Percentiles rank a stretch among this genome's conserved stretches.
Evolutionary conservation across 2,329 filamentous ascomycete species (phyloP).

Genomic region (Cercospora sp.): DNA sequence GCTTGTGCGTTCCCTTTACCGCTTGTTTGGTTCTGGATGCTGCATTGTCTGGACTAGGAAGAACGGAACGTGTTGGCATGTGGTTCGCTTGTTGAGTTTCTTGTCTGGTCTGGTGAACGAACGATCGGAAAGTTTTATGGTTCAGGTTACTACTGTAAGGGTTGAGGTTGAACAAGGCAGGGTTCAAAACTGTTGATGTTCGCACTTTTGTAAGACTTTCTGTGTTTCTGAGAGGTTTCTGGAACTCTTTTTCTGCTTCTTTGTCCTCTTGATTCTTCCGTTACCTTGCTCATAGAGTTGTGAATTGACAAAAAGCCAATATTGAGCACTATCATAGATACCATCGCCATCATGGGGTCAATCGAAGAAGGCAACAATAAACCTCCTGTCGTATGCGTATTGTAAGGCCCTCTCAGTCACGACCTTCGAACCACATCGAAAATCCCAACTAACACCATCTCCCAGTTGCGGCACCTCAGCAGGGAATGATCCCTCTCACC

Average conservation of each 20-base stretch:
- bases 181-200: not conserved
- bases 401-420: conserved; percentile 52
- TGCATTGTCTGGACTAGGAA: not conserved
- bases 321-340: too few species aligned
- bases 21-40: not conserved
- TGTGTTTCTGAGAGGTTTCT: not conserved
- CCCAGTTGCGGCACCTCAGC: conserved; percentile 74
- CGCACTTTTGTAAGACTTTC: not conserved
- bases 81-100: not conserved
- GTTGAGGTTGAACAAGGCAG: not conserved
- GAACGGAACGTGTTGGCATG: not conserved
- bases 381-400: conserved; percentile 78
- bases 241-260: not conserved
- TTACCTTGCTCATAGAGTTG: not conserved
- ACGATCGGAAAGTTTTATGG: not conserved
- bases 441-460: not conserved
- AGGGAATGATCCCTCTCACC: conserved; percentile 72
- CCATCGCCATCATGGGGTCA: conserved; percentile 8
- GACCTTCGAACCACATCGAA: too few species aligned
- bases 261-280: not conserved
- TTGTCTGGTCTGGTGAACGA: not conserved
- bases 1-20: not conserved
- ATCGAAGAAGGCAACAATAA: conserved; percentile 31
- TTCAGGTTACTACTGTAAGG: not conserved
- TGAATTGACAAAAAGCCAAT: not conserved